Evolutionary conservation across 345 rosid species (phyloP), one percentile per base, ranked within the genome.

Genomic region (Salix exigua): DNA sequence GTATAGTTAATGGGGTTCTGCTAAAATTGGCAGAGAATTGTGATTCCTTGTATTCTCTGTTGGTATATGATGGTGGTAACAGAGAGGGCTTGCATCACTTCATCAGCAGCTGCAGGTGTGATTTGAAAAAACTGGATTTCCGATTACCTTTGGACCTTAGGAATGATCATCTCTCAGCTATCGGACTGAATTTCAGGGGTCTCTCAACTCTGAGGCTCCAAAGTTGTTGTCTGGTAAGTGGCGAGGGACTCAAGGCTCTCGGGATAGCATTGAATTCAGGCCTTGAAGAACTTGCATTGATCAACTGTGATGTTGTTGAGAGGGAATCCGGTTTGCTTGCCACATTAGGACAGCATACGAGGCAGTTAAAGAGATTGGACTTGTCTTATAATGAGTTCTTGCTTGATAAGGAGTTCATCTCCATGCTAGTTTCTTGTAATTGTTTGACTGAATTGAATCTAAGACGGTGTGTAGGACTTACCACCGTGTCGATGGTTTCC

Each of bases 11-110:
- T 79, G 83, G 81, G 18, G 86, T 94, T 30, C 73, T 92, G 1
- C 44, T 85, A n/a, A 86, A 86, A 82, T 79, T 92, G 11, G 87
- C 95, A 2, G 94, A 88, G 82, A 81, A 84, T 80, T 91, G 89
- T 75, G 83, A 72, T 33, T 81, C 84, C 35, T 79, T 94, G 61
- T 84, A 53, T 1, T 92, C 98, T 79, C 86, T 94, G 1, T 69
- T 92, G 83, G 82, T 94, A 7, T 85, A 92, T 70, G 97, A 94
- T 75, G 98, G 98, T 18, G 93, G 98, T 16, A 86, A 88, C 62
- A 76, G 82, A 69, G 94, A 92, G 25, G 91, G 93, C 2, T 88
- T 94, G 62, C 93, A 83, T 79, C 88, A 87, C 19, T 94, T 92
- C 79, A 83, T 94, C 58, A 88, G 53, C 50, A 85, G 82, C 72